Percentiles rank a stretch among this genome's conserved stretches.
These are phyloP conservation scores for Porpolomopsis calyptriformis DNA, from an alignment of 768 basidiomycete genomes.

Conservation along the genomic window DNA sequence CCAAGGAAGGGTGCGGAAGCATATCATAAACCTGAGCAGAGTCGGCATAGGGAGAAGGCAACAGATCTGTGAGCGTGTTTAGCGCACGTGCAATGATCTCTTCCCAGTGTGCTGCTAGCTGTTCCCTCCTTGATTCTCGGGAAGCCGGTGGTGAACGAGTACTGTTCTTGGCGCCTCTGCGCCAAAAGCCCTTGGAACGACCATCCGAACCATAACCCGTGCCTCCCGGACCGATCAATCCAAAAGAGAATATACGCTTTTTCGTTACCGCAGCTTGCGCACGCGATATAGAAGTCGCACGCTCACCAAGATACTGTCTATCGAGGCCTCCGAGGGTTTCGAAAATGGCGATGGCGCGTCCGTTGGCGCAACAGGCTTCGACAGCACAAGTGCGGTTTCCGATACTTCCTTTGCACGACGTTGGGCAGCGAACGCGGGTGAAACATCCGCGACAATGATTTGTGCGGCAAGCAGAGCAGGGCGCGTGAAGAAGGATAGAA, in stretches of 20 bases:
- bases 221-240: slow-evolving; percentile 42
- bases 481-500: slow-evolving; percentile 30
- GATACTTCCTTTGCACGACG: slow-evolving; percentile 31
- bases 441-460: slow-evolving; percentile 44
- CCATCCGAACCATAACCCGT: slow-evolving; percentile 35
- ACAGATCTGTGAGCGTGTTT: slow-evolving; percentile 27
- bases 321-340: slow-evolving; percentile 41
- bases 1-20: slow-evolving; percentile 37
- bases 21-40: slow-evolving; percentile 35
- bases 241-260: slow-evolving; percentile 9
- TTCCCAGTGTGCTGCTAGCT: slow-evolving; percentile 28
- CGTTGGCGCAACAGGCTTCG: slow-evolving; percentile 34
- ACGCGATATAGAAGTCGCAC: slow-evolving; percentile 28
- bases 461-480: slow-evolving; percentile 32
- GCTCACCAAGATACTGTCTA: slow-evolving; percentile 33
- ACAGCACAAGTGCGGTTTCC: slow-evolving; percentile 26
- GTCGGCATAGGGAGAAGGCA: slow-evolving; percentile 38
- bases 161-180: not conserved
- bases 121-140: slow-evolving; percentile 3
- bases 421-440: slow-evolving; percentile 25
- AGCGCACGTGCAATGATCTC: slow-evolving; percentile 29
- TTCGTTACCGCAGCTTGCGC: slow-evolving; percentile 21
- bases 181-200: not conserved
- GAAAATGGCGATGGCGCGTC: slow-evolving; percentile 41
- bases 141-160: not conserved